Conservation (phyloP, 1,139 yeast species). For the Geotrichum siamense region DNA sequence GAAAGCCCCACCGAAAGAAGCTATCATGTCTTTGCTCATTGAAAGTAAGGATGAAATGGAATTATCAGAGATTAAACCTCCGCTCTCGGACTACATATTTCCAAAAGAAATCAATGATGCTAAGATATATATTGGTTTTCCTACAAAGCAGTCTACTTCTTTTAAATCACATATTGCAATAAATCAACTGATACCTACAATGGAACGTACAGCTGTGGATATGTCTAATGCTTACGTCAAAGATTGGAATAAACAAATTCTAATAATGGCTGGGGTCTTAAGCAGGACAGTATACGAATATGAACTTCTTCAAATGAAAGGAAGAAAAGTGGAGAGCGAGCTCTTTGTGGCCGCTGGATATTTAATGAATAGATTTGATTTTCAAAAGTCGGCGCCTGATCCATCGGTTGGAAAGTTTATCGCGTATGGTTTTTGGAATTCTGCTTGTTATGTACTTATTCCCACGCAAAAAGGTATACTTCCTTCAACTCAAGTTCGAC, state of each 20-base stretch:
- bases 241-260: slow-evolving; percentile 39
- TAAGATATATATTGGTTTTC: slow-evolving; percentile 39
- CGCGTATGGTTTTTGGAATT: slow-evolving; percentile 35
- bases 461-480: slow-evolving; percentile 34
- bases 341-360: slow-evolving; percentile 24
- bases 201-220: slow-evolving; percentile 41
- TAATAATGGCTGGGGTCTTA: slow-evolving; percentile 36
- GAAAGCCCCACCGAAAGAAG: slow-evolving; percentile 38
- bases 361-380: slow-evolving; percentile 31
- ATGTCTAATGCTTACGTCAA: slow-evolving; percentile 38
- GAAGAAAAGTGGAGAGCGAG: slow-evolving; percentile 7
- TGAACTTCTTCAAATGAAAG: slow-evolving; percentile 27
- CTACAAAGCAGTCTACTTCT: slow-evolving; percentile 40
- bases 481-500: slow-evolving; percentile 30
- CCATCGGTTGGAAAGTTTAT: slow-evolving; percentile 33
- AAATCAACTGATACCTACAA: slow-evolving; percentile 39
- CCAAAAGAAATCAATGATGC: slow-evolving; percentile 35
- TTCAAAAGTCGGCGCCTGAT: slow-evolving; percentile 36
- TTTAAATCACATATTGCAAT: slow-evolving; percentile 36
- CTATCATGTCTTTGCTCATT: slow-evolving; percentile 33
- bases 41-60: slow-evolving; percentile 29
- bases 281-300: slow-evolving; percentile 35
- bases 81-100: slow-evolving; percentile 34
- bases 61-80: slow-evolving; percentile 31
- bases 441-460: slow-evolving; percentile 27